Conservation (phyloP, 495 filamentous ascomycete genomes). For the Neurospora sp. region DNA sequence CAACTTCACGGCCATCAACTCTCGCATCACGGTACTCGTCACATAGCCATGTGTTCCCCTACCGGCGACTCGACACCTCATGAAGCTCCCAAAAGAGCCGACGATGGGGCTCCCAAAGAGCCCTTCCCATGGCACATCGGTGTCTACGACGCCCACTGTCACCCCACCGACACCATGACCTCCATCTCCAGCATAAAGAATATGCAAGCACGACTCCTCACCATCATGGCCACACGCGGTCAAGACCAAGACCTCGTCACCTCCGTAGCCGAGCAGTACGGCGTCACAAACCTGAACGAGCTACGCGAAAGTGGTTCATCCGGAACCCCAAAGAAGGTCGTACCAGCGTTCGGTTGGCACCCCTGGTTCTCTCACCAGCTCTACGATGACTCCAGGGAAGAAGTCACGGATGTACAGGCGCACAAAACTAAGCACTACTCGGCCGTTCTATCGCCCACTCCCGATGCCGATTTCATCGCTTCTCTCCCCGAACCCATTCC, state of each 20-base stretch:
- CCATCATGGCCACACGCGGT: constrained; percentile 79
- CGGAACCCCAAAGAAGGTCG: constrained; percentile 29
- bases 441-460: constrained; percentile 44
- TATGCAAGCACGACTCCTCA: constrained; percentile 71
- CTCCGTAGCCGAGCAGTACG: constrained; percentile 45
- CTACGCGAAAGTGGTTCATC: background rate
- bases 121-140: constrained; percentile 76
- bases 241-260: constrained; percentile 84
- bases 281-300: constrained; percentile 12
- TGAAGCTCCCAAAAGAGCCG: background rate
- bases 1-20: background rate
- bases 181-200: constrained; percentile 52
- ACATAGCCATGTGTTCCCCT: constrained; percentile 8
- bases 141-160: constrained; percentile 88
- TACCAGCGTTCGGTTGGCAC: constrained; percentile 96
- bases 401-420: constrained; percentile 4
- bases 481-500: constrained; percentile 61
- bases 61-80: constrained; percentile 1
- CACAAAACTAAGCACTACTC: constrained; percentile 64
- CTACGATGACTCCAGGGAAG: constrained; percentile 47
- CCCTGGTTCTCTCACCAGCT: constrained; percentile 96
- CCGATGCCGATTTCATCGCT: constrained; percentile 50
- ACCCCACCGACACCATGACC: constrained; percentile 93
- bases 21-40: background rate
- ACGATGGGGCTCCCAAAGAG: constrained; percentile 1